Percentiles rank a stretch among this genome's conserved stretches.
These are phyloP conservation scores for Rhododendron griersonianum DNA, from an alignment of 148 eudicot genomes.

Conservation along the genomic window DNA sequence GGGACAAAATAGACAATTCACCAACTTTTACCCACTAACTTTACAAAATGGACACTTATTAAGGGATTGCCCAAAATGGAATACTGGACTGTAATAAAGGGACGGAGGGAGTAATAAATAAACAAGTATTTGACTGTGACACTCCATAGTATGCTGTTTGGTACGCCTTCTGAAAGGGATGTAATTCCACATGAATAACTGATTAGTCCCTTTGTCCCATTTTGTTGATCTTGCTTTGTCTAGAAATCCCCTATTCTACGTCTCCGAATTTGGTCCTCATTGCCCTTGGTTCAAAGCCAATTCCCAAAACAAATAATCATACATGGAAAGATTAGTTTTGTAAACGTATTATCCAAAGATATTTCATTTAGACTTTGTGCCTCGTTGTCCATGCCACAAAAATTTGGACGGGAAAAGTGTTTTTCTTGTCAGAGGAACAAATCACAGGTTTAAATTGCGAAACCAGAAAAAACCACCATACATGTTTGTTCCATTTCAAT, in stretches of 20 bases:
- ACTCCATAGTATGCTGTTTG: not conserved
- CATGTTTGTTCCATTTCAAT: not conserved
- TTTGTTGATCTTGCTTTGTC: not conserved
- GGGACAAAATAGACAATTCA: too few species aligned
- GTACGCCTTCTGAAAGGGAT: not conserved
- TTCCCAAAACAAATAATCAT: not conserved
- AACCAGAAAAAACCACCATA: constrained; percentile 1
- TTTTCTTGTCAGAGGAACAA: not conserved
- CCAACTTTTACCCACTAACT: too few species aligned
- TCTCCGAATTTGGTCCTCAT: not conserved
- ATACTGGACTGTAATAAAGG: too few species aligned
- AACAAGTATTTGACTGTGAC: not conserved
- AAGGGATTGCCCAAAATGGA: too few species aligned
- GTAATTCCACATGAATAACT: not conserved
- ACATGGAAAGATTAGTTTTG: not conserved
- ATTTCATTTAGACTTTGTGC: not conserved
- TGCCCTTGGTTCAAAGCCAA: not conserved
- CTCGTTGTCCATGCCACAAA: not conserved
- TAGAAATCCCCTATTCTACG: not conserved
- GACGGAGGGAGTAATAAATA: too few species aligned
- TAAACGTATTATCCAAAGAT: not conserved
- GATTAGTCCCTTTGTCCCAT: not conserved
- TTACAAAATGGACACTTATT: too few species aligned
- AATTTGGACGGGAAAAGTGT: not conserved
- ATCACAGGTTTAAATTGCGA: not conserved